These are phyloP conservation scores for Barnettozyma californica DNA, from an alignment of 805 yeast species.

Conservation along the genomic window DNA sequence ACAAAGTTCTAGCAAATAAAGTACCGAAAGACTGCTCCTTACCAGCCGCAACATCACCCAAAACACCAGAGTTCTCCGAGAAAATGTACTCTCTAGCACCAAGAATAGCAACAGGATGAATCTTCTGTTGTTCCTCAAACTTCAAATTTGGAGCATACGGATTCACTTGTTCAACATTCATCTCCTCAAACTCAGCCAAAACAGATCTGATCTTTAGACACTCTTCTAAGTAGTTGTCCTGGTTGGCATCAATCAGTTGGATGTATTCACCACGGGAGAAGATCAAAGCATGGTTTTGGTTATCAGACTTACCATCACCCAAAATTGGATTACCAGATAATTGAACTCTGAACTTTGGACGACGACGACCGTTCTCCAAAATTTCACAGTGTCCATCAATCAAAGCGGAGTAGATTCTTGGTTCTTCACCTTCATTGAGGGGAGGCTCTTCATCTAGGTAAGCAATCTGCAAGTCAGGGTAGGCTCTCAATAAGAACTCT, in stretches of 20 bases:
- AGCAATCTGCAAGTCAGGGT: constrained; percentile 85
- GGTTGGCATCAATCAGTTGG: constrained; percentile 82
- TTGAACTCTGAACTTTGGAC: constrained; percentile 71
- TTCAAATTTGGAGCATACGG: constrained; percentile 72
- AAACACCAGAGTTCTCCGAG: constrained; percentile 79
- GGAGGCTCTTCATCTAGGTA: constrained; percentile 92
- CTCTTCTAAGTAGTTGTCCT: constrained; percentile 81
- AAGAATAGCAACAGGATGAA: constrained; percentile 74
- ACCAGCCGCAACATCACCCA: constrained; percentile 89
- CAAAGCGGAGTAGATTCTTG: constrained; percentile 67
- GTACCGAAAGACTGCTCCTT: constrained; percentile 89
- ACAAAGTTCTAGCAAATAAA: constrained; percentile 73
- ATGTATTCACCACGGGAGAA: constrained; percentile 83
- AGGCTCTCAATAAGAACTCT: constrained; percentile 74
- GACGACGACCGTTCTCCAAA: constrained; percentile 65
- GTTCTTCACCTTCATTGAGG: constrained; percentile 61
- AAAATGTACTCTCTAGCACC: constrained; percentile 87
- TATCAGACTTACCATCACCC: constrained; percentile 88
- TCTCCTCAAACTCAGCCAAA: constrained; percentile 78
- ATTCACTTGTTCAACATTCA: constrained; percentile 68
- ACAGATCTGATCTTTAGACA: constrained; percentile 79
- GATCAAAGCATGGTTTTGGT: constrained; percentile 75
- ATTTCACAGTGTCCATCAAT: constrained; percentile 79
- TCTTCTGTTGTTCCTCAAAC: constrained; percentile 43
- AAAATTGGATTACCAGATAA: constrained; percentile 80